phyloP scores from a whole-genome alignment of 768 basidiomycete species.

The Ramaria sp. region DNA sequence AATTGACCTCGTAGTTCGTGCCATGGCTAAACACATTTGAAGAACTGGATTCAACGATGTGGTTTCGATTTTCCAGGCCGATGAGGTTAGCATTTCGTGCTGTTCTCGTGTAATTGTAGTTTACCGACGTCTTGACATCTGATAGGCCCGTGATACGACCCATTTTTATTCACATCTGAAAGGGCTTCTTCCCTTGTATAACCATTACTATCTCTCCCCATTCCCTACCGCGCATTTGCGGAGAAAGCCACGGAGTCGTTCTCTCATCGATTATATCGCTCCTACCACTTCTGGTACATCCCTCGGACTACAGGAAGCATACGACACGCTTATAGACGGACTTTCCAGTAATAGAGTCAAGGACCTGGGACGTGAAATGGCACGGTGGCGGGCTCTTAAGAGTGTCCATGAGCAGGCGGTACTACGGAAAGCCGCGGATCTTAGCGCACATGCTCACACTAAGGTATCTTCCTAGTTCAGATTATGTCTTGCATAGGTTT shows the following conservation, averaged over 20 bases:
- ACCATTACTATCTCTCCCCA: neutral
- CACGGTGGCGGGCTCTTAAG: slow-evolving; percentile 67
- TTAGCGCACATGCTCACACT: slow-evolving; percentile 78
- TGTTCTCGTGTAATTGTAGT: neutral
- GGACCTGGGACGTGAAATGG: slow-evolving; percentile 59
- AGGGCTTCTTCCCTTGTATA: slow-evolving; percentile 30
- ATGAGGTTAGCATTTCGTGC: slow-evolving; percentile 34
- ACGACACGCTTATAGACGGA: slow-evolving; percentile 44
- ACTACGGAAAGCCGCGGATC: slow-evolving; percentile 79
- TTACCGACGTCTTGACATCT: neutral
- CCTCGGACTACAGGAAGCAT: slow-evolving; percentile 26
- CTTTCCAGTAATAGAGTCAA: slow-evolving; percentile 35
- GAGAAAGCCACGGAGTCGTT: slow-evolving; percentile 29
- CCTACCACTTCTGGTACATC: slow-evolving; percentile 19
- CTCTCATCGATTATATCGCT: slow-evolving; percentile 17
- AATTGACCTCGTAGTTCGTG: neutral
- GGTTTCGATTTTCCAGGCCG: slow-evolving; percentile 61
- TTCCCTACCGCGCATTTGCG: slow-evolving; percentile 22
- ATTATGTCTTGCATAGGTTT: neutral
- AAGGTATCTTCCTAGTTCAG: slow-evolving; percentile 39
- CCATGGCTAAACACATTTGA: neutral
- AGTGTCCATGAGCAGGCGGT: slow-evolving; percentile 63
- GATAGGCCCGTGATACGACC: slow-evolving; percentile 35
- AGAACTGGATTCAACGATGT: slow-evolving; percentile 62
- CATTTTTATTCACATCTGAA: slow-evolving; percentile 49